Evolutionary conservation across 371 early-diverging fungal genomes (phyloP).

Genomic region (Mucor racemosus): DNA sequence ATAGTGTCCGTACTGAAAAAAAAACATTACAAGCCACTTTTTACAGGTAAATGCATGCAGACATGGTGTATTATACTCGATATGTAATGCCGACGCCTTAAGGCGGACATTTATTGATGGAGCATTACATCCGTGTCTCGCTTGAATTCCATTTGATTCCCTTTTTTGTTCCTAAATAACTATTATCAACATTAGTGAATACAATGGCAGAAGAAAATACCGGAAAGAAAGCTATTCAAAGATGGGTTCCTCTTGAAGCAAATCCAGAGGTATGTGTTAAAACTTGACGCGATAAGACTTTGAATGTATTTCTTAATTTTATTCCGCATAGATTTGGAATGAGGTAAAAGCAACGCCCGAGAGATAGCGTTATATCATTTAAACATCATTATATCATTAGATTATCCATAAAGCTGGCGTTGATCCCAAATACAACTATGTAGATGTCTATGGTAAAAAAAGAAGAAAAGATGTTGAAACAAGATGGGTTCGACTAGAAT

Average conservation of each 20-base stretch:
- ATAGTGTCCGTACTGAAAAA: background rate
- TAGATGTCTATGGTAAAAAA: conserved; percentile 67
- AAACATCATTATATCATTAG: conserved; percentile 22
- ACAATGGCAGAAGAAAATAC: conserved; percentile 2
- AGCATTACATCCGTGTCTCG: background rate
- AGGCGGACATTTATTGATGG: background rate
- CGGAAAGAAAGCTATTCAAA: background rate
- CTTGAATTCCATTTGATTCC: too few relatives aligned
- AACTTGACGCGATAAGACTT: background rate
- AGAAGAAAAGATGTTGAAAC: too few relatives aligned
- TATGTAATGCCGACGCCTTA: background rate
- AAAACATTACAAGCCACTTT: background rate
- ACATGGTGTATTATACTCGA: background rate
- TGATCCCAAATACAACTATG: conserved; percentile 51
- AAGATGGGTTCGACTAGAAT: too few relatives aligned
- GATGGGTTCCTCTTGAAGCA: conserved; percentile 85
- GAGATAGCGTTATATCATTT: background rate
- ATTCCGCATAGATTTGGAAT: conserved; percentile 60
- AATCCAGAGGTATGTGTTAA: conserved; percentile 72
- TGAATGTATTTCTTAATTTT: too few relatives aligned
- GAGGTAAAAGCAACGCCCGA: conserved; percentile 41
- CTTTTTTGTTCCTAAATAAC: background rate
- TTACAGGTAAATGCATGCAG: background rate
- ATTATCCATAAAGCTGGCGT: conserved; percentile 66
- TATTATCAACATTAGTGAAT: background rate